Percentiles rank a stretch among this genome's conserved stretches.
Evolutionary conservation across 1,284 basidiomycete genomes (phyloP).

Genomic region (Ceratobasidium sp.): DNA sequence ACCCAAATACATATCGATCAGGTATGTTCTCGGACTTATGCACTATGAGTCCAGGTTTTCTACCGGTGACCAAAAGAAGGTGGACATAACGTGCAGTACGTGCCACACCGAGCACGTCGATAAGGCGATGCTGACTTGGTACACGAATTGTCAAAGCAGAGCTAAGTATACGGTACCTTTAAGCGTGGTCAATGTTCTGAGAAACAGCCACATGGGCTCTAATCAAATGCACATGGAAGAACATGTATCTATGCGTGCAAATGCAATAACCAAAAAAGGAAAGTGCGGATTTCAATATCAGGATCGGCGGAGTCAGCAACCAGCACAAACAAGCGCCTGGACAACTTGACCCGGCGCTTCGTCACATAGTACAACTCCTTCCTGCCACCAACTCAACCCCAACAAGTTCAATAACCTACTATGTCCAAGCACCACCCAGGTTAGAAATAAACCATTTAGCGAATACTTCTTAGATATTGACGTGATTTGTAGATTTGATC

Average conservation of each 20-base stretch:
- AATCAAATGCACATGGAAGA: background rate
- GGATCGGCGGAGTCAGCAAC: background rate
- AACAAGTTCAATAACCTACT: background rate
- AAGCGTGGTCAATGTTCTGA: background rate
- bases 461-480: background rate
- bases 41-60: background rate
- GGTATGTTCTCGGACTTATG: background rate
- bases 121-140: background rate
- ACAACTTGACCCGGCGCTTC: background rate
- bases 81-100: conserved; percentile 1
- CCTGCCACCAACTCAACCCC: conserved; percentile 47
- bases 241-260: background rate
- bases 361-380: conserved; percentile 11
- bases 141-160: background rate
- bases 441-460: conserved; percentile 55
- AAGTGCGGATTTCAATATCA: background rate
- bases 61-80: background rate
- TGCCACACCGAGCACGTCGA: background rate
- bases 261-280: background rate
- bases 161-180: background rate
- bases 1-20: background rate
- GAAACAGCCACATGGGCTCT: background rate
- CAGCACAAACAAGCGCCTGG: background rate
- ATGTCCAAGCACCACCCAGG: conserved; percentile 96
- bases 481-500: conserved; percentile 75